Conservation (phyloP, 768 basidiomycete genomes). For the Chalciporus piperatus region DNA sequence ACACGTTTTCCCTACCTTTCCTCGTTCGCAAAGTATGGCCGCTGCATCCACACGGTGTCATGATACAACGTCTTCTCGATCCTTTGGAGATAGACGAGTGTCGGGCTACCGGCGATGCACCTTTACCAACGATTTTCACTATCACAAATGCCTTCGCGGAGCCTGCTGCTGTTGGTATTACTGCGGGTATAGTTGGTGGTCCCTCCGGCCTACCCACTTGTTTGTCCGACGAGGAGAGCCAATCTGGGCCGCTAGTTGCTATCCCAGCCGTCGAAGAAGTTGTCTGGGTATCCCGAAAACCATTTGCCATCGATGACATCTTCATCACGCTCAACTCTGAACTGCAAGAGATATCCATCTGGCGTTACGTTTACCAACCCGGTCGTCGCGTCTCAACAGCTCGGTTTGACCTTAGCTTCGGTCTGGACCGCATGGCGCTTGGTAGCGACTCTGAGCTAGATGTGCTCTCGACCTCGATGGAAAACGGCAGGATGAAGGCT, state of each 20-base stretch:
- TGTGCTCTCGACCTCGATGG: conserved; percentile 37
- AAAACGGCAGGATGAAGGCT: conserved; percentile 66
- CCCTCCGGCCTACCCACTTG: conserved; percentile 31
- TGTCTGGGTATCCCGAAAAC: conserved; percentile 53
- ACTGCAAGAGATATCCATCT: conserved; percentile 54
- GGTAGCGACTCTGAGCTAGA: conserved; percentile 50
- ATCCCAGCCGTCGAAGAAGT: conserved; percentile 65
- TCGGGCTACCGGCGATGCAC: conserved; percentile 58
- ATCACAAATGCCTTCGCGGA: conserved; percentile 77
- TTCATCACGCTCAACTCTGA: conserved; percentile 59
- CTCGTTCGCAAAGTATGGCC: conserved; percentile 79
- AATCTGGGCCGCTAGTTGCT: conserved; percentile 47
- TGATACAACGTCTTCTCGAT: conserved; percentile 75
- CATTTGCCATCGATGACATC: conserved; percentile 44
- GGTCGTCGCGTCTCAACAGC: conserved; percentile 41
- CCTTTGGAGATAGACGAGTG: conserved; percentile 65
- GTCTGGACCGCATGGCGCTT: conserved; percentile 67
- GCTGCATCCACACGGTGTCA: conserved; percentile 70
- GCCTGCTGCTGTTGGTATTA: conserved; percentile 66
- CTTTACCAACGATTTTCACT: conserved; percentile 79
- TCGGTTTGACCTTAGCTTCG: conserved; percentile 55
- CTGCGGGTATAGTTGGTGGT: conserved; percentile 54
- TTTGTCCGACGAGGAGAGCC: conserved; percentile 55
- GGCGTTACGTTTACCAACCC: conserved; percentile 67
- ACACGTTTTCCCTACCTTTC: conserved; percentile 78